Conservation (phyloP, 176 grass and related monocot species). For the Rhipidocladum racemiflorum region DNA sequence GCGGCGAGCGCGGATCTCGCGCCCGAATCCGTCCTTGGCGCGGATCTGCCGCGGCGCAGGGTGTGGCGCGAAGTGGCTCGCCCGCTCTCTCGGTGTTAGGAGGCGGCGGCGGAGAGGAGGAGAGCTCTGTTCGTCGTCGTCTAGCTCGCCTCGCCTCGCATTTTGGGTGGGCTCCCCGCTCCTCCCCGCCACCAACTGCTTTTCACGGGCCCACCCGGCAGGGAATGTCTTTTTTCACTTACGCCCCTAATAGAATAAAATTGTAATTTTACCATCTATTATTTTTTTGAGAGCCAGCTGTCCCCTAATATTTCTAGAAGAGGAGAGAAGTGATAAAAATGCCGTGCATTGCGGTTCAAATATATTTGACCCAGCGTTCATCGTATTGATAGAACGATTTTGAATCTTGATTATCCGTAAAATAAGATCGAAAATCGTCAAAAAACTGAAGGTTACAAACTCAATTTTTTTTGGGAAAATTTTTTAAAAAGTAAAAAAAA, state of each 20-base stretch:
- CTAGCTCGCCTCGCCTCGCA: neutral
- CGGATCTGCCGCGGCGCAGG: constrained; percentile 28
- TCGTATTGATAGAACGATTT: too few relatives aligned
- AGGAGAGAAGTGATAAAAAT: too few relatives aligned
- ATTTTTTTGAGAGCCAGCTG: too few relatives aligned
- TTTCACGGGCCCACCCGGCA: neutral
- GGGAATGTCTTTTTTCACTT: neutral
- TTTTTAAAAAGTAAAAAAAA: too few relatives aligned
- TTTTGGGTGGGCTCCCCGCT: neutral
- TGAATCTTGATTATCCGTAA: too few relatives aligned
- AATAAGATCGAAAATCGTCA: too few relatives aligned
- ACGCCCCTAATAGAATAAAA: neutral
- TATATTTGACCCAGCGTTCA: too few relatives aligned
- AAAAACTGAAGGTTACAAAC: too few relatives aligned
- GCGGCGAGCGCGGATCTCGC: constrained; percentile 31
- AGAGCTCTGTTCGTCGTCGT: neutral
- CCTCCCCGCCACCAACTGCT: neutral
- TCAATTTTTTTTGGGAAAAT: too few relatives aligned
- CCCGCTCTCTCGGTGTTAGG: neutral
- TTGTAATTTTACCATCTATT: neutral
- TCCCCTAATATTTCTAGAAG: too few relatives aligned
- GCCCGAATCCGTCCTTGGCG: neutral
- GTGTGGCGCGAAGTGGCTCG: neutral
- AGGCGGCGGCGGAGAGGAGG: neutral
- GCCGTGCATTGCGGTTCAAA: too few relatives aligned